phyloP scores from a whole-genome alignment of 1,284 basidiomycete genomes.

The Tilletia setariae region DNA sequence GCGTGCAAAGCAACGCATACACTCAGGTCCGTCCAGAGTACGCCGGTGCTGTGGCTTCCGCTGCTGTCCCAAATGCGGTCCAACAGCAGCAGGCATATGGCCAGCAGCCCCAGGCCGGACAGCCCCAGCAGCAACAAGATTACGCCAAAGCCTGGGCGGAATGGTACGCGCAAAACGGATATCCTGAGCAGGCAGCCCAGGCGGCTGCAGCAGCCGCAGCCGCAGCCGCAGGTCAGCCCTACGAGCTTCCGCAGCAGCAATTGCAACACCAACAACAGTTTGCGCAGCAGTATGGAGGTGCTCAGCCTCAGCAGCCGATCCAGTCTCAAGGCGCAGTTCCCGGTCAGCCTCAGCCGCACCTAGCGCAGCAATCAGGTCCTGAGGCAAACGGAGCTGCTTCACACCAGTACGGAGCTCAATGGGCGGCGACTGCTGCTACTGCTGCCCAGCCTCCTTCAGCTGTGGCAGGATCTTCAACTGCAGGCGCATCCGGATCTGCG shows the following conservation, averaged over 20 bases:
- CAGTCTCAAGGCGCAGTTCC: neutral
- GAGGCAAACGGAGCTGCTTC: neutral
- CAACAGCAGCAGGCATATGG: constrained; percentile 21
- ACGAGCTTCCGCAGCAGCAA: constrained; percentile 33
- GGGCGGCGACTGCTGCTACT: no score
- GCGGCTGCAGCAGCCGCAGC: constrained; percentile 16
- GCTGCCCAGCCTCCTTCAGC: neutral
- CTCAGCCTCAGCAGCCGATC: neutral
- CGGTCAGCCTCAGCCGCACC: no score
- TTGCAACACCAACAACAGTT: constrained; percentile 35
- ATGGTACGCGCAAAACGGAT: constrained; percentile 21
- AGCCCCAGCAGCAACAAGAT: constrained; percentile 22
- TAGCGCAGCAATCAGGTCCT: neutral
- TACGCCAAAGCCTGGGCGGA: constrained; percentile 20
- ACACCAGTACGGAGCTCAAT: neutral
- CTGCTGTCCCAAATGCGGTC: neutral
- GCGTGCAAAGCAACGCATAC: constrained; percentile 23
- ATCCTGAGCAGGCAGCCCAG: constrained; percentile 19
- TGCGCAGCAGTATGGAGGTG: constrained; percentile 17
- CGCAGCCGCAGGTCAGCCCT: constrained; percentile 19
- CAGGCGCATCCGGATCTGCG: neutral
- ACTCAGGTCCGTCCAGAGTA: constrained; percentile 22
- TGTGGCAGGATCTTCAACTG: no score
- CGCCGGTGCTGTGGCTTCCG: constrained; percentile 17
- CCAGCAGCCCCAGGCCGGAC: constrained; percentile 28